Evolutionary conservation across 2,329 filamentous ascomycete species (phyloP), one percentile per base, ranked within the genome.

Genomic region (Diaporthe longicolla): DNA sequence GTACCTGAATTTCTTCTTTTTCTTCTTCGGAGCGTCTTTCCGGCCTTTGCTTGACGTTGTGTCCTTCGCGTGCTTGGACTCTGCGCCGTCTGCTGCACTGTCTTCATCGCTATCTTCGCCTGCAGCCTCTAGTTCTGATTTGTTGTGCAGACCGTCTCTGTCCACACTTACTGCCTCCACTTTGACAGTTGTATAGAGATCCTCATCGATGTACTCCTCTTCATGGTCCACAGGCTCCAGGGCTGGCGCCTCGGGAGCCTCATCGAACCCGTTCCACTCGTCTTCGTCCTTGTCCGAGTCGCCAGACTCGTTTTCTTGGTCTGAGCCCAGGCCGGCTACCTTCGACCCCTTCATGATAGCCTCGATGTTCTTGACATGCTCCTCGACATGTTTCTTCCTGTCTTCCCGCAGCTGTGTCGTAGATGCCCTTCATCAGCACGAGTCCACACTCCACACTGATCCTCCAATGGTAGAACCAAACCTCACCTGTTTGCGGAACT

Each of bases 141-240:
- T 86, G 78, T 89, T 92, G 73, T 90, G 87, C 63, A 97, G 84
- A 0, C 94, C 94, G 72, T 95, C 91, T 77, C 91, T 90, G 17
- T 93, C 92, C 21, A 97, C 89, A 76, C 93, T 93, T 78, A 99
- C 95, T 15, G 94, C 93, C 82, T 98, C 96, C 1, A 99, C 92
- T 0, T 94, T 98, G 35, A 99, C 97, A 0, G 95, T 98, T 0
- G 97, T 98, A 82, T 95, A 98, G 81, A 93, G 94, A 82, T 98
- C 96, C 82, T 98, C 97, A 82, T 99, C 97, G 77, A 98, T 90
- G 84, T 98, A 99, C 82, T 98, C 95, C 78, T 96, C 95, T 82
- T 98, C 94, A 78, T 94, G 92, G 81, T 97, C 92, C 58, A 97
- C 84, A 29, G 91, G 87, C 52, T 88, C 82, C 69, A 76, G 78